These are phyloP conservation scores for Artemisia argyi DNA, from an alignment of 129 eudicot genomes.

Conservation along the genomic window DNA sequence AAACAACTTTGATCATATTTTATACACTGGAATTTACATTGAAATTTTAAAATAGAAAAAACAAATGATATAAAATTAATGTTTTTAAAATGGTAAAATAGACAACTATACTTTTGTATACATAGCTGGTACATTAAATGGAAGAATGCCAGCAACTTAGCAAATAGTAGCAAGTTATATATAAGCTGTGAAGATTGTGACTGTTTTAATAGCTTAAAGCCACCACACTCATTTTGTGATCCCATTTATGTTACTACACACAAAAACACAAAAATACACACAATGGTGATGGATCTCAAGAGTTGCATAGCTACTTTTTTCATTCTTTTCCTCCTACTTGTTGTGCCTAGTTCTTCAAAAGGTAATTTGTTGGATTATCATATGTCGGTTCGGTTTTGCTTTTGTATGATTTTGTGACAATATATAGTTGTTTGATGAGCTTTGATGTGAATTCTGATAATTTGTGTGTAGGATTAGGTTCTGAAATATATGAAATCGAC, in stretches of 20 bases:
- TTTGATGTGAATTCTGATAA: slow-evolving; percentile 3
- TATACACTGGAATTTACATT: too few species aligned
- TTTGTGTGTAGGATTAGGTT: slow-evolving; percentile 28
- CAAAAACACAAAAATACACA: neutral
- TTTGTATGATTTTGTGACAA: neutral
- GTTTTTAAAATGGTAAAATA: too few species aligned
- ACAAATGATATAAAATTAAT: too few species aligned
- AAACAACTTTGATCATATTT: too few species aligned
- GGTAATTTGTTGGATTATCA: slow-evolving; percentile 11
- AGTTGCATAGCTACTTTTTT: slow-evolving; percentile 7
- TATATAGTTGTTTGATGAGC: neutral
- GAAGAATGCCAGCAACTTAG: slow-evolving; percentile 19
- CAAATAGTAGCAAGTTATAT: slow-evolving; percentile 5
- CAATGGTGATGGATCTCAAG: slow-evolving; percentile 34
- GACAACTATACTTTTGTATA: too few species aligned
- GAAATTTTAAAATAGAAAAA: too few species aligned
- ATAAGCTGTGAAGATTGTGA: slow-evolving; percentile 53
- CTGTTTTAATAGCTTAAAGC: slow-evolving; percentile 36
- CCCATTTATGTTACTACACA: neutral
- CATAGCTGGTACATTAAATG: neutral
- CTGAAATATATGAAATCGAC: slow-evolving; percentile 59
- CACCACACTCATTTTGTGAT: slow-evolving; percentile 18
- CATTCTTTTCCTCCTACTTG: slow-evolving; percentile 37
- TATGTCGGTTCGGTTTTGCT: neutral
- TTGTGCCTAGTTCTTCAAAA: slow-evolving; percentile 29